Base-by-base conservation (phyloP, 2,329 filamentous ascomycete genomes). In the Cladosporium sp. region DNA sequence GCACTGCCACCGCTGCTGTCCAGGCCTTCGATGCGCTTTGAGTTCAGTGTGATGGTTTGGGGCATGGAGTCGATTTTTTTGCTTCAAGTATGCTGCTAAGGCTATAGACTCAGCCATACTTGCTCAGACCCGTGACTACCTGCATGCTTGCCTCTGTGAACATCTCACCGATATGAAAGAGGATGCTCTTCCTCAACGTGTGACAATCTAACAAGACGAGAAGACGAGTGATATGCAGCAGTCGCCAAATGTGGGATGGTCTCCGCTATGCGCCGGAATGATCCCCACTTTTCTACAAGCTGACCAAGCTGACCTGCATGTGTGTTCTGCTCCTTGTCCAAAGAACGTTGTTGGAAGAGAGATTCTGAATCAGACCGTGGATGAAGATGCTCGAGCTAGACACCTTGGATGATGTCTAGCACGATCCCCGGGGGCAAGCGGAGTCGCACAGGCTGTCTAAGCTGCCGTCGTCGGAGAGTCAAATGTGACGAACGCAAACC, bases 1-100 rank as follows among this genome's bases (percentile, higher is more conserved):
- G 67, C 23, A 79, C 76, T 13, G 75, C 77, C 23, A 69, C 73
- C 43, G 74, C 71, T 46, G 72, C 69, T 23, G 71, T 76, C 1
- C 67, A 74, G 56, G 75, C 72, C 2, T 76, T 76, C 48, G 60
- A 71, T 26, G 39, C 34, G 43, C 48, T 67, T 14, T 62, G 21
- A 34, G 14, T n/a, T 4, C 13, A 39, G 36, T 39, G 36, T 39
- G 4, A 5, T 13, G 11, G 3, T 18, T 4, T 39, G 4, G 36
- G 11, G 46, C 21, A 21, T 49, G 18, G 3, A 49, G n/a, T n/a
- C n/a, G n/a, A n/a, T n/a, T n/a, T n/a, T n/a, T 25, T 49, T 4
- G 4, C 28, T 28, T 28, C 28, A 28, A 4, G 28, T 7, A 28
- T n/a, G n/a, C n/a, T n/a, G n/a, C n/a, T n/a, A n/a, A n/a, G n/a